Evolutionary conservation across 768 basidiomycete genomes (phyloP).

Genomic region (Clitopilus passeckerianus): DNA sequence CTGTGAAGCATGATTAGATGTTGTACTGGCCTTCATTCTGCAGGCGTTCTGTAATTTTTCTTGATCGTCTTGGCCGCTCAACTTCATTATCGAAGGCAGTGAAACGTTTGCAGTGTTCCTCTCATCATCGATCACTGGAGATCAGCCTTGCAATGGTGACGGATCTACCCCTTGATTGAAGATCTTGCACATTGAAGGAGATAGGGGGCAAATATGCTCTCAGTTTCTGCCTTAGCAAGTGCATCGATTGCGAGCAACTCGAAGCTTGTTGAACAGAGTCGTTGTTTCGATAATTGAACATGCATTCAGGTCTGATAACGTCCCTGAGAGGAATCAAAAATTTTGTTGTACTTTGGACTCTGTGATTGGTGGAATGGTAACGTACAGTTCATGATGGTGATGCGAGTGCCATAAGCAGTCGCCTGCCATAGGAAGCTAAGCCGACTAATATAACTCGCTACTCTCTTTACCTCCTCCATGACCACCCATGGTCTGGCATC

Average conservation of each 20-base stretch:
- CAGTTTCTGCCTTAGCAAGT: not conserved
- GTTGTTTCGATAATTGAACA: not conserved
- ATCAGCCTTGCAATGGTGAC: not conserved
- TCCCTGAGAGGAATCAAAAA: not conserved
- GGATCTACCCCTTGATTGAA: not conserved
- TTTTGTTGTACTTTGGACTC: not conserved
- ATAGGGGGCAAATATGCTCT: not conserved
- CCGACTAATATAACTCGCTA: not conserved
- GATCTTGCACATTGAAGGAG: not conserved
- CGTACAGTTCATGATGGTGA: not conserved
- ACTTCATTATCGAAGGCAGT: not conserved
- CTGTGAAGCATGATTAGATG: conserved; percentile 3
- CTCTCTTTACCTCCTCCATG: not conserved
- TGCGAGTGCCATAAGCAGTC: not conserved
- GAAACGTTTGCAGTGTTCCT: too few species aligned
- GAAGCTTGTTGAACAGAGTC: not conserved
- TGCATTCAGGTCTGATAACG: too few species aligned
- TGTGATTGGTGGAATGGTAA: not conserved
- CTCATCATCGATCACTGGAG: not conserved
- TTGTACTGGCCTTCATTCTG: not conserved
- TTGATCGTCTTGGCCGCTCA: not conserved
- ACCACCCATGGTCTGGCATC: not conserved
- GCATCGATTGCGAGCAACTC: not conserved
- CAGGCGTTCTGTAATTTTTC: not conserved
- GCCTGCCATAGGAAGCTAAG: not conserved